phyloP scores from a whole-genome alignment of 805 yeast genomes.

The Sporopachydermia quercuum region DNA sequence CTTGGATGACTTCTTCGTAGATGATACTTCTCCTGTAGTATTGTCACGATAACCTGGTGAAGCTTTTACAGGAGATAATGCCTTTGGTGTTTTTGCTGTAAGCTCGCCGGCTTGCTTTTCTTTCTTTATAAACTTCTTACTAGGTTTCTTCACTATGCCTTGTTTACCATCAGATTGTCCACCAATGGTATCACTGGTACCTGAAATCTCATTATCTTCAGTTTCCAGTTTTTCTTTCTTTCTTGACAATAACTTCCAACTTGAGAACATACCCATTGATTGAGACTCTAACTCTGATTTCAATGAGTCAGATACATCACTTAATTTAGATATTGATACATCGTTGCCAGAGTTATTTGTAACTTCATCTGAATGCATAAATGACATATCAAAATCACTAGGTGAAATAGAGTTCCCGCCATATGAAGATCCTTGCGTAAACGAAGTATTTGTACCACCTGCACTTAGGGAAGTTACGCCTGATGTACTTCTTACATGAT shows the following conservation, averaged over 20 bases:
- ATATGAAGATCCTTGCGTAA: not conserved
- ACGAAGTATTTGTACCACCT: conserved; percentile 4
- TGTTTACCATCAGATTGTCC: not conserved
- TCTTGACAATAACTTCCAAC: not conserved
- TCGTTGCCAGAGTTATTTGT: not conserved
- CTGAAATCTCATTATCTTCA: too few species aligned
- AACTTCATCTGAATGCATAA: not conserved
- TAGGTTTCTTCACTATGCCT: not conserved
- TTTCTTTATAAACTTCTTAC: not conserved
- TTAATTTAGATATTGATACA: not conserved
- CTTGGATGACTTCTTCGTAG: not conserved
- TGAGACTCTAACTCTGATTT: not conserved
- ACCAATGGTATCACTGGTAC: not conserved
- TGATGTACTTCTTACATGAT: conserved; percentile 1
- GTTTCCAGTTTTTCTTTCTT: not conserved
- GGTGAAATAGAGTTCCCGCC: not conserved
- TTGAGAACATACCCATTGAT: not conserved
- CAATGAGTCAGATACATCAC: not conserved
- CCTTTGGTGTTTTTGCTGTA: not conserved
- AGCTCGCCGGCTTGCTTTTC: not conserved
- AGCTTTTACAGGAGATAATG: not conserved
- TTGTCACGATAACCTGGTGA: not conserved
- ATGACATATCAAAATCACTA: not conserved
- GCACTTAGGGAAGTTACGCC: conserved; percentile 10
- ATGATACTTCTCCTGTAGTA: not conserved